These are phyloP conservation scores for Westerdykella sp. DNA, from an alignment of 2,329 filamentous ascomycete genomes.

Conservation along the genomic window DNA sequence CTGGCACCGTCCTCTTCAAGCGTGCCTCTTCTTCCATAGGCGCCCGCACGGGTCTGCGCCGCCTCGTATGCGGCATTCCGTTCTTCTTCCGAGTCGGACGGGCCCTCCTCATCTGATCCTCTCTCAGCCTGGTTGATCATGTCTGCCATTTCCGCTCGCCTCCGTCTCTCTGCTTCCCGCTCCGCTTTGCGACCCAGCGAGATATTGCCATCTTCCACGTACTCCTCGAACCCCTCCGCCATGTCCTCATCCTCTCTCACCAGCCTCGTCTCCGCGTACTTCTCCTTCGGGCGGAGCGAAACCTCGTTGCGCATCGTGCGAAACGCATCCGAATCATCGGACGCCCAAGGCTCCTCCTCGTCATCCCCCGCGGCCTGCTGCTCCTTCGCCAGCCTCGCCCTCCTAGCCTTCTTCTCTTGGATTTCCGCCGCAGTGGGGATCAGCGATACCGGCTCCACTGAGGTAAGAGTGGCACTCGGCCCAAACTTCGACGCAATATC, in stretches of 20 bases:
- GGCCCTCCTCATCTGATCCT: slow-evolving; percentile 61
- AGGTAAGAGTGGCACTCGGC: slow-evolving; percentile 32
- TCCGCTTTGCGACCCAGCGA: slow-evolving; percentile 74
- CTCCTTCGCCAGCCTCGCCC: slow-evolving; percentile 72
- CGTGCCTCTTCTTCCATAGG: slow-evolving; percentile 57
- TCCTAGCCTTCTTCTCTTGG: slow-evolving; percentile 80
- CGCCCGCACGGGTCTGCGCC: slow-evolving; percentile 79
- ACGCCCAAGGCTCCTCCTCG: slow-evolving; percentile 39
- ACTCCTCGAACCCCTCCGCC: slow-evolving; percentile 88
- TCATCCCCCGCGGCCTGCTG: slow-evolving; percentile 52
- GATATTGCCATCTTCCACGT: slow-evolving; percentile 76
- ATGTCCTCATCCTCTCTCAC: slow-evolving; percentile 85
- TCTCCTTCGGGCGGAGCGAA: slow-evolving; percentile 48
- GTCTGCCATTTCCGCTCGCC: slow-evolving; percentile 72
- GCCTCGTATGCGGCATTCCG: slow-evolving; percentile 76
- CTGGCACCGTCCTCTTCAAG: slow-evolving; percentile 43
- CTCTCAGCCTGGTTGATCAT: slow-evolving; percentile 76
- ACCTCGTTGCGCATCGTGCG: slow-evolving; percentile 39
- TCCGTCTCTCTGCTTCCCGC: slow-evolving; percentile 58
- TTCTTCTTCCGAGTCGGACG: slow-evolving; percentile 58
- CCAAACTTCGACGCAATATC: slow-evolving; percentile 55
- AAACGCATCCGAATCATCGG: slow-evolving; percentile 38
- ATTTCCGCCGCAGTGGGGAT: slow-evolving; percentile 84
- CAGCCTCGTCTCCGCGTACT: slow-evolving; percentile 63
- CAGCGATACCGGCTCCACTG: slow-evolving; percentile 28